These are phyloP conservation scores for Theobroma grandiflorum DNA, from an alignment of 441 rosid genomes.

Conservation along the genomic window DNA sequence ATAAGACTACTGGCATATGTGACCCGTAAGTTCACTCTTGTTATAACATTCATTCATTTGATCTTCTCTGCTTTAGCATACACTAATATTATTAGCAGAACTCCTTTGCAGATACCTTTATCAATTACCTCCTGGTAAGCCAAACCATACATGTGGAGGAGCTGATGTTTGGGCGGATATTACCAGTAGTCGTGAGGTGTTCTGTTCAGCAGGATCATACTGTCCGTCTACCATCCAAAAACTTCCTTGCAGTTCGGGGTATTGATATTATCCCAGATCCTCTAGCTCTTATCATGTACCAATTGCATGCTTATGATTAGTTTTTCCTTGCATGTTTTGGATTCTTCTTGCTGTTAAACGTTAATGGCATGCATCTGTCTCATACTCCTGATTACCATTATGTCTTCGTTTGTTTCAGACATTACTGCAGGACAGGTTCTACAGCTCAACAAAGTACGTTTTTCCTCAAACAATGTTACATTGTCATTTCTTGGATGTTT, in stretches of 20 bases:
- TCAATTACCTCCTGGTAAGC: conserved; percentile 76
- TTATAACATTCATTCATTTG: conserved; percentile 8
- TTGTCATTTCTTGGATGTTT: background rate
- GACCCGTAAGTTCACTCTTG: conserved; percentile 80
- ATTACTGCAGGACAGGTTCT: conserved; percentile 91
- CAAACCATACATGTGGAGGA: conserved; percentile 88
- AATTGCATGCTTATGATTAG: conserved; percentile 7
- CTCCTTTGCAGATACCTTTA: conserved; percentile 77
- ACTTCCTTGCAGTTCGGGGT: conserved; percentile 87
- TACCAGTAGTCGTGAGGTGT: conserved; percentile 71
- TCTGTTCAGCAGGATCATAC: conserved; percentile 92
- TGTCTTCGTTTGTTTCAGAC: conserved; percentile 54
- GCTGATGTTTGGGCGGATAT: conserved; percentile 93
- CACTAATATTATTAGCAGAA: conserved; percentile 56
- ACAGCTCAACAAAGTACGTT: conserved; percentile 63
- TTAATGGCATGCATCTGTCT: background rate
- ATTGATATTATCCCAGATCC: conserved; percentile 53
- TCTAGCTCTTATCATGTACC: conserved; percentile 28
- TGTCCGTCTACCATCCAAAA: conserved; percentile 81
- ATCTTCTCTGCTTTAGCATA: conserved; percentile 30
- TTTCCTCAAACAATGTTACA: conserved; percentile 14
- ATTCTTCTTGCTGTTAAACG: background rate
- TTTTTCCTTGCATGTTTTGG: conserved; percentile 14
- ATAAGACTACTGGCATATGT: conserved; percentile 74
- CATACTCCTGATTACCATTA: background rate